phyloP scores from a whole-genome alignment of 352 stramenopile species.

The Globisporangium recalcitrans region DNA sequence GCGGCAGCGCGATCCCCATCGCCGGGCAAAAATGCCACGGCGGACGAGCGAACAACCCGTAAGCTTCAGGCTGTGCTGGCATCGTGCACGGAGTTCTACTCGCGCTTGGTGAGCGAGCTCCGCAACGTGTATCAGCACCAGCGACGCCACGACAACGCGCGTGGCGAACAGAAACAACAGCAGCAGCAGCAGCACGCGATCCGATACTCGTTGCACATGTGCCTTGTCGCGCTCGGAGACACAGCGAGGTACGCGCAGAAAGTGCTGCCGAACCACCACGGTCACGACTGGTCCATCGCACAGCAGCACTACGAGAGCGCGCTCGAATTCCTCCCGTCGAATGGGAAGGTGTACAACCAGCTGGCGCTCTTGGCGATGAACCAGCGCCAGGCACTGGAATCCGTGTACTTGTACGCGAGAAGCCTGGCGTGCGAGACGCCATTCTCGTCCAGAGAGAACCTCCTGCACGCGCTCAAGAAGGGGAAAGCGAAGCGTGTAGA shows the following conservation, averaged over 20 bases:
- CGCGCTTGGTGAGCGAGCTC: slow-evolving; percentile 6
- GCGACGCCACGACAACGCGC: neutral
- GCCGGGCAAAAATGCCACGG: neutral
- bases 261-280: slow-evolving; percentile 6
- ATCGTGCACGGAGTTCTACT: slow-evolving; percentile 15
- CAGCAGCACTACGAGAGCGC: slow-evolving; percentile 34
- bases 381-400: slow-evolving; percentile 26
- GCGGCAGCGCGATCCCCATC: neutral
- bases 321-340: slow-evolving; percentile 30
- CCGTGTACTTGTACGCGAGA: slow-evolving; percentile 41
- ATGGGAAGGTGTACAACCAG: slow-evolving; percentile 61
- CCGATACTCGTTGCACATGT: slow-evolving; percentile 32
- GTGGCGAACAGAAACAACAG: neutral
- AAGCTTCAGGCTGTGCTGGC: slow-evolving; percentile 6
- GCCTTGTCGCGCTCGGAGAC: slow-evolving; percentile 46
- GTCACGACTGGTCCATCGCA: slow-evolving; percentile 26
- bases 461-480: slow-evolving; percentile 27
- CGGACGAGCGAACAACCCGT: neutral
- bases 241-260: slow-evolving; percentile 39
- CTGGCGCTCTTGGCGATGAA: slow-evolving; percentile 40
- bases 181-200: slow-evolving; percentile 17
- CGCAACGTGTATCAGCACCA: neutral
- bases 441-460: slow-evolving; percentile 34
- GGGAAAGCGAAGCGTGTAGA: neutral
- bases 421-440: slow-evolving; percentile 36